Percentiles rank a stretch among this genome's conserved stretches.
phyloP scores from a whole-genome alignment of 2,329 filamentous ascomycete genomes.

The Chaetomiaceae sp. region DNA sequence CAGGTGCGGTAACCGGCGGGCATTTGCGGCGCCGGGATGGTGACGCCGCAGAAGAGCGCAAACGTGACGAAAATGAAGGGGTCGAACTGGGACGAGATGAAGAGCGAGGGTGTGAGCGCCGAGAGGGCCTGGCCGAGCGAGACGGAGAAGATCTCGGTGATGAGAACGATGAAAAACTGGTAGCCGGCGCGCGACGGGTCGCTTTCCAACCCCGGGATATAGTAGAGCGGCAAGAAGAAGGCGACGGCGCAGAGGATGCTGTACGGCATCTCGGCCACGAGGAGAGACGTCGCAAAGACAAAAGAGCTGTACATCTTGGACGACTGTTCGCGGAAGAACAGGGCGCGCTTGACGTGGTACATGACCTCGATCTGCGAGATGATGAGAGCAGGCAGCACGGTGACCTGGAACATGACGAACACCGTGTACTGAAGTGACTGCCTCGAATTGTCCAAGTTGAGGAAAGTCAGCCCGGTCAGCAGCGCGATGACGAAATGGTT shows the following conservation, averaged over 20 bases:
- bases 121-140: constrained; percentile 74
- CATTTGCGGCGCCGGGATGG: constrained; percentile 73
- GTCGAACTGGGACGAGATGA: constrained; percentile 75
- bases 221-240: constrained; percentile 83
- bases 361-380: constrained; percentile 80
- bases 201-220: constrained; percentile 68
- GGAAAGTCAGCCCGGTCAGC: constrained; percentile 73
- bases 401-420: constrained; percentile 87
- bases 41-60: constrained; percentile 81
- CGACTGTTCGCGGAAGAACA: constrained; percentile 82
- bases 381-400: constrained; percentile 77
- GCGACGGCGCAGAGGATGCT: constrained; percentile 71
- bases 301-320: constrained; percentile 82
- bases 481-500: constrained; percentile 76
- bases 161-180: constrained; percentile 79
- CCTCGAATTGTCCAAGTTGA: constrained; percentile 71
- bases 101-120: constrained; percentile 71
- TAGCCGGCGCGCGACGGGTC: constrained; percentile 68
- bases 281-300: constrained; percentile 71
- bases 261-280: constrained; percentile 83
- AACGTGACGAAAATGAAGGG: constrained; percentile 81
- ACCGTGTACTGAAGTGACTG: constrained; percentile 77
- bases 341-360: constrained; percentile 72
- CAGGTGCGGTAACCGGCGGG: constrained; percentile 73
- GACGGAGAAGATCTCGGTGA: constrained; percentile 80